Evolutionary conservation across 208 protist species (phyloP), one percentile per base, ranked within the genome.

Genomic region (Trypanosoma congolense): DNA sequence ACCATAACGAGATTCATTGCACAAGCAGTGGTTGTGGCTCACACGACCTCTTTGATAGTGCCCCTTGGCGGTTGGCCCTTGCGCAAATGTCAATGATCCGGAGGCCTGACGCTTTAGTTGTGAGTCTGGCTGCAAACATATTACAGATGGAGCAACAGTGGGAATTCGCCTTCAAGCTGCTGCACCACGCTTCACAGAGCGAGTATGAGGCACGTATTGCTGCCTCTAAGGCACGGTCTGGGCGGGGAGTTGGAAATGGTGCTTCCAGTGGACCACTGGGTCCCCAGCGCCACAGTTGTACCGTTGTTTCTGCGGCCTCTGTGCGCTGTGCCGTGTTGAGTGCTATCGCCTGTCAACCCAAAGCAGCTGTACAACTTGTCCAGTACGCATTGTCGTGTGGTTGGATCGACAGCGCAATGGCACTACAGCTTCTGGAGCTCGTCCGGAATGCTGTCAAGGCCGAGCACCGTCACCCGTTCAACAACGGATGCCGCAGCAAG

Each of bases 381-480:
- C 55, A 62, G 24, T 12, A 35, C 8, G 63, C 55, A n/a, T 46
- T 63, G 25, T 31, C 48, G 5, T 21, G 24, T 3, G 50, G 56
- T 28, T 70, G 63, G 63, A 62, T 70, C 48, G 49, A 62, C 29
- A 40, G 46, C 29, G 28, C 3, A 22, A 63, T 59, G 56, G 54
- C 49, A 8, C 1, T 56, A 16, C 47, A 57, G 38, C 48, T 70
- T 12, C 56, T 70, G 26, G 2, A 33, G 12, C 35, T 18, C 26
- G 35, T 59, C 12, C 10, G 48, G 22, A 21, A 40, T n/a, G 26
- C 5, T 26, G 24, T 29, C 8, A 41, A 19, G 4, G 22, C 6
- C 6, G 10, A 12, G 21, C 14, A 21, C 24, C 54, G 10, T 14
- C 18, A 10, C 25, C 0, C 4, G 8, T 18, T 6, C 4, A 12